Evolutionary conservation across 345 rosid species (phyloP), one percentile per base, ranked within the genome.

Genomic region (Populus ilicifolia): DNA sequence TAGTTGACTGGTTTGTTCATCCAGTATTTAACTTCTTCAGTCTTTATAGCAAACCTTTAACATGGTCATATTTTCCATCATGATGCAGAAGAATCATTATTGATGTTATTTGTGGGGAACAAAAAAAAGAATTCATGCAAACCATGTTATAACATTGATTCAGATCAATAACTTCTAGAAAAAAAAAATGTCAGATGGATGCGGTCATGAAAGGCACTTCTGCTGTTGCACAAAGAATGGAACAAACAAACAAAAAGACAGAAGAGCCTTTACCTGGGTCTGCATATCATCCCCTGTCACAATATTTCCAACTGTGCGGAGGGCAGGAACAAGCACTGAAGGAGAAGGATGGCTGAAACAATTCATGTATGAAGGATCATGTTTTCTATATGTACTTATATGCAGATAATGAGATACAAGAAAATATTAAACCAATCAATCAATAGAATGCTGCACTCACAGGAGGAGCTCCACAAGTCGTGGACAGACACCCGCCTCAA

Each of bases 271-370:
- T 81, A 81, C 84, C 84, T 81, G 77, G 70, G 84, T 81, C 70
- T 81, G 84, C 6, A 62, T 17, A 69, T 81, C 84, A 48, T 81
- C 77, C 43, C 84, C 84, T 0, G 80, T 77, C 64, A 77, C 84
- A 73, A 81, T 73, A 69, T 81, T 81, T 46, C 84, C 84, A 25
- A 77, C 77, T 8, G 80, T 73, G 2, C 84, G 78, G 67, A 81
- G 84, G n/a, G 84, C 80, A 6, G 84, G 80, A 69, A 77, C 80
- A 73, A 81, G 75, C 65, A 81, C 84, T 27, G 80, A 70, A 33
- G 84, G 78, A 46, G 80, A 81, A 41, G 73, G 79, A 73, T 77
- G 78, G 41, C 84, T 81, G 77, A 71, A 71, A 69, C 41, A 67
- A 27, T 67, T 17, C 38, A 50, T 20, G 27, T 18, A 25, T 10